phyloP scores from a whole-genome alignment of 495 filamentous ascomycete genomes.

The Penicillium paradoxum region DNA sequence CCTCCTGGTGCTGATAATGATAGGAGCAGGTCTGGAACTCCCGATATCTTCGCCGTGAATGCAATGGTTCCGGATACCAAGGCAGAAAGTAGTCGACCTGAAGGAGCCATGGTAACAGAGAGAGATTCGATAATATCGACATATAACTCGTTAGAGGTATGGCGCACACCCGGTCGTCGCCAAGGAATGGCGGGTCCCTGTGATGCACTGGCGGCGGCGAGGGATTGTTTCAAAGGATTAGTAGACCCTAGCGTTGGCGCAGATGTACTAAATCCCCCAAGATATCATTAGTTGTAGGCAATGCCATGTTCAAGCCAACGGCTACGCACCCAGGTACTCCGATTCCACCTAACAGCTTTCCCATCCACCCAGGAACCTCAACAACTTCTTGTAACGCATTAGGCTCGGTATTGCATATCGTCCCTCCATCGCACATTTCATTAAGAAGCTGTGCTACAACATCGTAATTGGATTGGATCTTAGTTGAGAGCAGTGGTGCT shows the following conservation, averaged over 20 bases:
- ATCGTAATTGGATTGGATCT: conserved; percentile 87
- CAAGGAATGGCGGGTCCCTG: conserved; percentile 67
- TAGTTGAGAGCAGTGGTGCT: conserved; percentile 75
- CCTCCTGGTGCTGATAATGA: conserved; percentile 74
- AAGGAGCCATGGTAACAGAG: conserved; percentile 80
- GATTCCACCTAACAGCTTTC: conserved; percentile 84
- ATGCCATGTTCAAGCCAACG: neutral
- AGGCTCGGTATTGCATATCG: conserved; percentile 85
- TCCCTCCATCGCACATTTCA: conserved; percentile 95
- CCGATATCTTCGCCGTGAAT: conserved; percentile 91
- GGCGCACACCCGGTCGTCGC: conserved; percentile 86
- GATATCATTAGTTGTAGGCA: neutral
- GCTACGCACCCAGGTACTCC: conserved; percentile 64
- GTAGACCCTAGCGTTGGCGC: conserved; percentile 39
- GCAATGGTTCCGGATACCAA: conserved; percentile 89
- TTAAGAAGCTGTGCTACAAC: conserved; percentile 87
- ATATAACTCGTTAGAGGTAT: conserved; percentile 96
- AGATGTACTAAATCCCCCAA: conserved; percentile 27
- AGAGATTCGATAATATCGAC: conserved; percentile 93
- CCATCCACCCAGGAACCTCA: conserved; percentile 82
- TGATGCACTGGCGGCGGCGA: conserved; percentile 34
- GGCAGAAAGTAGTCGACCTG: conserved; percentile 78
- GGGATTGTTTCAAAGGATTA: conserved; percentile 44
- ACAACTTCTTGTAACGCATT: conserved; percentile 91
- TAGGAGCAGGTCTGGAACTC: conserved; percentile 82